Percentiles rank a stretch among this genome's conserved stretches.
These are phyloP conservation scores for Corallochytrium limacisporum DNA, from an alignment of 78 protist genomes.

Conservation along the genomic window DNA sequence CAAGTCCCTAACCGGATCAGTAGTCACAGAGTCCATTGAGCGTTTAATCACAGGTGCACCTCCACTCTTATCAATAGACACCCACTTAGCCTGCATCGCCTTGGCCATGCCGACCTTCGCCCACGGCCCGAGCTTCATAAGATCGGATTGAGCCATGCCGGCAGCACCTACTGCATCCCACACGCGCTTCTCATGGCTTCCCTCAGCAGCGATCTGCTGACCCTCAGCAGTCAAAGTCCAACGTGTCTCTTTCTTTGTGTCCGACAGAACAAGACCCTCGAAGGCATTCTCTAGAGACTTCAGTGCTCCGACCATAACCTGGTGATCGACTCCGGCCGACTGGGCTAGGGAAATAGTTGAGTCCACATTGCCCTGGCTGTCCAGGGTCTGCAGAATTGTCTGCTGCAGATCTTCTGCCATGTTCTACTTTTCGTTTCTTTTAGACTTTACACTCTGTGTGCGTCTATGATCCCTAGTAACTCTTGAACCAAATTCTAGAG, in stretches of 20 bases:
- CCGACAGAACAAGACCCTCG: neutral
- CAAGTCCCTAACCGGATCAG: neutral
- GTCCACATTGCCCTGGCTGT: neutral
- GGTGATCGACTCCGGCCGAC: neutral
- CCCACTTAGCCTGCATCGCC: slow-evolving; percentile 7
- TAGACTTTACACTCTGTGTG: no score
- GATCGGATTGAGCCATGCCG: neutral
- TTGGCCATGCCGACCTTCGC: slow-evolving; percentile 4
- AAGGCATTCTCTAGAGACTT: neutral
- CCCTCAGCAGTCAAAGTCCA: slow-evolving; percentile 5
- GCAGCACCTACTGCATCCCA: neutral
- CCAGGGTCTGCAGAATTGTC: neutral
- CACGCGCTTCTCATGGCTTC: neutral
- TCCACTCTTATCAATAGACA: slow-evolving; percentile 5
- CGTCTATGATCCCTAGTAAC: no score
- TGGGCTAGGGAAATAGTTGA: neutral
- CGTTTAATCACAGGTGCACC: neutral
- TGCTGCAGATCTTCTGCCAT: neutral
- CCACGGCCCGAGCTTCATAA: neutral
- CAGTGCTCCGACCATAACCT: neutral
- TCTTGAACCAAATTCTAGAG: no score
- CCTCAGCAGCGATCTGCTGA: neutral
- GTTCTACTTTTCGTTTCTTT: neutral
- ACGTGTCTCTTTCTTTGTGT: neutral
- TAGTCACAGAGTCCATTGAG: neutral